A percentile compares a stretch with the other conserved stretches of the same genome.
Conservation (phyloP, 805 yeast species). For the Wickerhamiella sorbophila region DNA sequence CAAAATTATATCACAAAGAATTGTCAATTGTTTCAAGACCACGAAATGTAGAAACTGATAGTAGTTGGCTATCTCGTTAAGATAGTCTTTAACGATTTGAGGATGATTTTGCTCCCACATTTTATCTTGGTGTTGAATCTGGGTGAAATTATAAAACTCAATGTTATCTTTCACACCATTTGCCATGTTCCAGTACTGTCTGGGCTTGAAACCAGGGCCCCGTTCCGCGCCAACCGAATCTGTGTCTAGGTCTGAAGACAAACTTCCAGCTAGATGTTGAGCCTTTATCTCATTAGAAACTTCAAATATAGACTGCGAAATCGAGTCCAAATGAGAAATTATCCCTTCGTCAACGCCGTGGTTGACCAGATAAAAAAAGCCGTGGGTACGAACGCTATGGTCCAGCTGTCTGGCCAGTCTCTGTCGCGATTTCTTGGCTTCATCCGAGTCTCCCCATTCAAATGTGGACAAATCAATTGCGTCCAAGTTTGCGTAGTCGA, state of each 20-base stretch:
- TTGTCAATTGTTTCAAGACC: constrained; percentile 27
- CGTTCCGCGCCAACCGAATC: constrained; percentile 31
- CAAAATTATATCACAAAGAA: constrained; percentile 32
- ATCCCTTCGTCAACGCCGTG: constrained; percentile 29
- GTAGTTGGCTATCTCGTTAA: constrained; percentile 30
- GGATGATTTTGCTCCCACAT: constrained; percentile 26
- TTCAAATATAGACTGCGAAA: constrained; percentile 31
- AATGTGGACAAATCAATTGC: constrained; percentile 28
- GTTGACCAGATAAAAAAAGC: constrained; percentile 32
- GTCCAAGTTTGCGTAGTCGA: constrained; percentile 9
- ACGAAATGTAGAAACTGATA: constrained; percentile 28
- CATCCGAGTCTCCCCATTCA: constrained; percentile 25
- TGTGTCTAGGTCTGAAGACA: constrained; percentile 22
- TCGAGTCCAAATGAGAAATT: constrained; percentile 27
- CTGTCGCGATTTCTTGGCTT: constrained; percentile 22
- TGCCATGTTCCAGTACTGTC: constrained; percentile 35
- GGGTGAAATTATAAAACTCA: constrained; percentile 32
- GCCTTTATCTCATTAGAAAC: constrained; percentile 30
- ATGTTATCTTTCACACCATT: constrained; percentile 33
- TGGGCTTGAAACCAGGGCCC: constrained; percentile 36
- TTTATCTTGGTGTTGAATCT: constrained; percentile 28
- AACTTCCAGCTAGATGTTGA: constrained; percentile 30
- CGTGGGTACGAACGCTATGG: constrained; percentile 29
- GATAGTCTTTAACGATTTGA: constrained; percentile 28
- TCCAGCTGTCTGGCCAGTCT: constrained; percentile 29